Percentiles rank a stretch among this genome's conserved stretches.
Evolutionary conservation across 2,329 filamentous ascomycete species (phyloP).

Genomic region (Colletotrichum cuscutae): DNA sequence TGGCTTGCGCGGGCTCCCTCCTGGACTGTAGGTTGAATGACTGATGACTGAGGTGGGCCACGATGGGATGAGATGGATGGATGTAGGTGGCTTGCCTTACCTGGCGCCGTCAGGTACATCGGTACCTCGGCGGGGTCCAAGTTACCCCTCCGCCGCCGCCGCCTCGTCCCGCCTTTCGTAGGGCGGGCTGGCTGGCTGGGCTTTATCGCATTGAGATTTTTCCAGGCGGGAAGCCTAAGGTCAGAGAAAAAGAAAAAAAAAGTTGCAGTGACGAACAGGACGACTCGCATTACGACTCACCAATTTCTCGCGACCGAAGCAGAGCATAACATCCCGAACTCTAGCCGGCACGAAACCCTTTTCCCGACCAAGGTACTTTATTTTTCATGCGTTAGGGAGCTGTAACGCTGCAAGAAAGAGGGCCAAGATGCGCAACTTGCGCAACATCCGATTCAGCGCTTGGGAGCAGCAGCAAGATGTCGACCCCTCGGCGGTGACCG

Average conservation of each 20-base stretch:
- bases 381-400: slow-evolving; percentile 2
- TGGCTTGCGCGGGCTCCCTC: slow-evolving; percentile 19
- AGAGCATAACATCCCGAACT: not conserved
- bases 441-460: slow-evolving; percentile 77
- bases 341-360: not conserved
- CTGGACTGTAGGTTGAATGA: not conserved
- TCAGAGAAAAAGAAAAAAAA: slow-evolving; percentile 8
- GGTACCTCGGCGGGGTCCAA: not conserved
- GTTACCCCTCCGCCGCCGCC: not conserved
- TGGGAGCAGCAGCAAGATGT: slow-evolving; percentile 61
- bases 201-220: slow-evolving; percentile 11
- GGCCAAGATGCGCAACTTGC: slow-evolving; percentile 83
- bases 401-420: slow-evolving; percentile 8
- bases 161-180: slow-evolving; percentile 7
- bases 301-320: slow-evolving; percentile 6
- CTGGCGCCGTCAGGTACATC: slow-evolving; percentile 1
- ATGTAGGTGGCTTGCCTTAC: slow-evolving; percentile 5
- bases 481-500: slow-evolving; percentile 65
- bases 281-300: slow-evolving; percentile 19
- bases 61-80: too few relatives aligned
- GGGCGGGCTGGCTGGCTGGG: not conserved
- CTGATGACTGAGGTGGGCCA: too few relatives aligned
- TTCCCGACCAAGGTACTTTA: not conserved
- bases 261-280: slow-evolving; percentile 1
- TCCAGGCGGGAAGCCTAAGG: not conserved